phyloP scores from a whole-genome alignment of 192 early-diverging fungal species.

The Umbelopsis sp. region DNA sequence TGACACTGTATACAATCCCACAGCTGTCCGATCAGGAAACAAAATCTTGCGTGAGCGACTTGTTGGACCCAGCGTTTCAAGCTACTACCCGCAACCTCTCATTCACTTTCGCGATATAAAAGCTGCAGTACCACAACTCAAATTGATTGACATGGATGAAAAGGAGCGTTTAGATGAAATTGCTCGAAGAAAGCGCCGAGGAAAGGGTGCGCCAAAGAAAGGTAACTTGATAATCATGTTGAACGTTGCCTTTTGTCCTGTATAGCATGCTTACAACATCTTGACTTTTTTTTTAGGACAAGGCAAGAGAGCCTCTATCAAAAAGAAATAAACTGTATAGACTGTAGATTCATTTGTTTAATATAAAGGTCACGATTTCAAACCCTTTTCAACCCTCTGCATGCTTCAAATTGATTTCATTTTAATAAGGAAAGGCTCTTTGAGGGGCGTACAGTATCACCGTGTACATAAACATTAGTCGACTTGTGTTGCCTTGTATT shows the following conservation, averaged over 20 bases:
- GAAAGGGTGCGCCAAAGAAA: conserved; percentile 82
- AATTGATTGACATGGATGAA: conserved; percentile 61
- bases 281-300: conserved; percentile 45
- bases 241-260: neutral
- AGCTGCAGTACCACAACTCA: conserved; percentile 53
- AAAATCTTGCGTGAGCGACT: conserved; percentile 72
- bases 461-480: no score
- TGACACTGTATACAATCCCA: conserved; percentile 71
- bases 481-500: no score
- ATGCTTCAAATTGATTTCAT: neutral
- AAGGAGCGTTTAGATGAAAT: conserved; percentile 69
- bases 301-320: conserved; percentile 58
- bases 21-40: conserved; percentile 66
- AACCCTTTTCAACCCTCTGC: neutral
- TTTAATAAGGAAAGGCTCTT: no score
- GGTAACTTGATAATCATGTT: conserved; percentile 33
- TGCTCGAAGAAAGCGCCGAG: conserved; percentile 68
- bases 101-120: conserved; percentile 55
- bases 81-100: conserved; percentile 67
- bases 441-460: no score
- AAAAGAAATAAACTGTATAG: conserved; percentile 49
- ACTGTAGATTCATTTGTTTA: conserved; percentile 8
- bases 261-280: neutral
- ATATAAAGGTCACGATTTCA: conserved; percentile 2
- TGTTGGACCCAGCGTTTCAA: conserved; percentile 65